Percentiles rank a stretch among this genome's conserved stretches.
Conservation (phyloP, 352 stramenopile genomes). For the Globisporangium cederbergense region DNA sequence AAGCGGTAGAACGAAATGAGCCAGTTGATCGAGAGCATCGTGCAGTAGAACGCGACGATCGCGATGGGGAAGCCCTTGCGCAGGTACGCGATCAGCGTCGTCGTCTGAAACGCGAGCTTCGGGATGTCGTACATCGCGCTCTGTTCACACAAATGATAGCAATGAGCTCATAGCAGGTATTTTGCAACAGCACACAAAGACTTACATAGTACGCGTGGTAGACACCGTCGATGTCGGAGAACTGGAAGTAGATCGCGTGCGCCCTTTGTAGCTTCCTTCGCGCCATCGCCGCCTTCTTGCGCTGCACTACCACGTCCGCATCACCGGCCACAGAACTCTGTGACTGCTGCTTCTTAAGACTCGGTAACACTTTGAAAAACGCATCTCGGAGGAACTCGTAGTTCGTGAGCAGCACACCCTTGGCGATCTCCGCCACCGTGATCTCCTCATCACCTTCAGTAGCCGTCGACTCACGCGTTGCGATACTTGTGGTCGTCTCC, state of each 20-base stretch:
- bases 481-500: background rate
- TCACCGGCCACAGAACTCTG: background rate
- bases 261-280: constrained; percentile 12
- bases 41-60: constrained; percentile 36
- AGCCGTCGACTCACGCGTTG: background rate
- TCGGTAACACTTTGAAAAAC: background rate
- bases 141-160: constrained; percentile 15
- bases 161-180: background rate
- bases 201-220: constrained; percentile 25
- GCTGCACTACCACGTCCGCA: background rate
- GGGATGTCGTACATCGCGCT: constrained; percentile 38
- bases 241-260: constrained; percentile 16
- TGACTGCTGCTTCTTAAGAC: background rate
- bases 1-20: constrained; percentile 46
- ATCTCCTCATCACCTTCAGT: constrained; percentile 14
- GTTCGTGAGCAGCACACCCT: constrained; percentile 12
- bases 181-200: background rate
- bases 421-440: constrained; percentile 16
- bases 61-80: constrained; percentile 39
- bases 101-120: constrained; percentile 49
- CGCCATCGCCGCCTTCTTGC: background rate
- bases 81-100: constrained; percentile 37
- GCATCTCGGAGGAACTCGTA: constrained; percentile 5
- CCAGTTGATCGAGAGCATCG: constrained; percentile 41
- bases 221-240: constrained; percentile 18